Conservation (phyloP, 805 yeast genomes). For the Ogataea corticis region DNA sequence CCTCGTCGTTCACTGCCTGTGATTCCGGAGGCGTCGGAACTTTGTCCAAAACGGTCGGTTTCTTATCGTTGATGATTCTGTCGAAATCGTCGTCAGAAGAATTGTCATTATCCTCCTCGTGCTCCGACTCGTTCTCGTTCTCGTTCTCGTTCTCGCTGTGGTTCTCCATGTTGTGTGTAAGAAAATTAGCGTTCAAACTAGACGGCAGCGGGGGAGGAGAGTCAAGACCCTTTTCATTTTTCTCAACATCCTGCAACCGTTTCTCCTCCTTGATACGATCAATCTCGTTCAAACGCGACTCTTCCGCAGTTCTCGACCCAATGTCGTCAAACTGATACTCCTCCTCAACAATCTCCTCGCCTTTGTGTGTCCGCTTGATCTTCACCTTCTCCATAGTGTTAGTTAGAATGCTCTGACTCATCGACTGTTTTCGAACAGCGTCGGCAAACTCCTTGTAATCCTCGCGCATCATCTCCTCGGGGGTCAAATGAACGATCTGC, state of each 20-base stretch:
- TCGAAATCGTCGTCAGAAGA: slow-evolving; percentile 19
- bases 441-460: slow-evolving; percentile 74
- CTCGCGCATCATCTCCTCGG: slow-evolving; percentile 70
- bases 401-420: slow-evolving; percentile 67
- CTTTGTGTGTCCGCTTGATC: slow-evolving; percentile 81
- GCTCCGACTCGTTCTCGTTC: slow-evolving; percentile 8
- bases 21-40: slow-evolving; percentile 20
- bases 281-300: slow-evolving; percentile 28
- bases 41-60: slow-evolving; percentile 2
- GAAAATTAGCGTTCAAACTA: slow-evolving; percentile 15
- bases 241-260: slow-evolving; percentile 20
- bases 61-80: slow-evolving; percentile 16
- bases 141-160: slow-evolving; percentile 7
- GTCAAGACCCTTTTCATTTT: slow-evolving; percentile 9
- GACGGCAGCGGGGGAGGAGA: slow-evolving; percentile 11
- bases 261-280: slow-evolving; percentile 26
- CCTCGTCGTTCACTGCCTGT: slow-evolving; percentile 11
- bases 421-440: slow-evolving; percentile 66
- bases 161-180: slow-evolving; percentile 9
- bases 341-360: slow-evolving; percentile 78
- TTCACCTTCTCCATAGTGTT: slow-evolving; percentile 47
- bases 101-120: slow-evolving; percentile 2
- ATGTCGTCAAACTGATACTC: slow-evolving; percentile 35
- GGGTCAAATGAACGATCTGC: slow-evolving; percentile 62
- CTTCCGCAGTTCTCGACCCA: slow-evolving; percentile 21